Conservation (phyloP, 2,329 filamentous ascomycete species). For the Aureobasidium sp. region DNA sequence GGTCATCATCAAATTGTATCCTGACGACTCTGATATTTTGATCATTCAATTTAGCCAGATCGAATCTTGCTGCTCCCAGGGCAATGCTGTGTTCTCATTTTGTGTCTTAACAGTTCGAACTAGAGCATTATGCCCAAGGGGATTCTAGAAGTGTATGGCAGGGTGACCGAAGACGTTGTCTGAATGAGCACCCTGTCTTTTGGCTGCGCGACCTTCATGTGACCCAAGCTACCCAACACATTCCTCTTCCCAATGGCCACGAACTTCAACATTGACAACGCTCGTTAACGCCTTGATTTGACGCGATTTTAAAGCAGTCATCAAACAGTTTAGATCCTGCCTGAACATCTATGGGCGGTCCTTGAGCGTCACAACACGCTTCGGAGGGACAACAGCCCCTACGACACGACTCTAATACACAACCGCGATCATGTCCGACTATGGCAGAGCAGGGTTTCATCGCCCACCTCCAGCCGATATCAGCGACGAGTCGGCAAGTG, state of each 20-base stretch:
- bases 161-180: not conserved
- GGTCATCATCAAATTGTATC: too few relatives aligned
- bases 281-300: not conserved
- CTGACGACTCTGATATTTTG: too few relatives aligned
- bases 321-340: not conserved
- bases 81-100: not conserved
- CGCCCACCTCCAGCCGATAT: conserved; percentile 6
- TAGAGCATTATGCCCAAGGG: too few relatives aligned
- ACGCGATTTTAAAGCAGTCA: not conserved
- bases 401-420: not conserved
- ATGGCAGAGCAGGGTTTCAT: conserved; percentile 14
- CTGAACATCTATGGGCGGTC: not conserved
- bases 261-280: not conserved
- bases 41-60: too few relatives aligned
- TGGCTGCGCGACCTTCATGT: not conserved
- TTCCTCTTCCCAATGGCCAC: not conserved
- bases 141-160: not conserved
- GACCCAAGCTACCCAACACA: not conserved
- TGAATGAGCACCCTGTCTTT: not conserved
- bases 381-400: not conserved
- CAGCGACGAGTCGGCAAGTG: conserved; percentile 8
- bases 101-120: too few relatives aligned
- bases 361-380: not conserved
- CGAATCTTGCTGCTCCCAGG: too few relatives aligned
- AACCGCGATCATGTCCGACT: not conserved